Base-by-base conservation (phyloP, 108 stramenopile species). In the Epithemia pelagica region DNA sequence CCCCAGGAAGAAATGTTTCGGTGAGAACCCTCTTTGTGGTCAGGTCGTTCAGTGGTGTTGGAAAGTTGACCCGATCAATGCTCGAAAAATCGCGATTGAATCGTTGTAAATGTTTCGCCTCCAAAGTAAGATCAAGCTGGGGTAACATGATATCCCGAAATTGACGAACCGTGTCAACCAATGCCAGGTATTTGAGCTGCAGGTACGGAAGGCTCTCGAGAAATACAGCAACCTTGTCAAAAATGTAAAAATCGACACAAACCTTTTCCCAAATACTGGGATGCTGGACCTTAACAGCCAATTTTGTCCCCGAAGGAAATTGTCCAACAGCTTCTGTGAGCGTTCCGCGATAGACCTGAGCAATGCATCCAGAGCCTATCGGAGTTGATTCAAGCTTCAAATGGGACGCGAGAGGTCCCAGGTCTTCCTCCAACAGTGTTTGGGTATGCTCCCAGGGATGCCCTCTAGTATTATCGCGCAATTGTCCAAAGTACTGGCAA, bases 251-350 rank as follows among this genome's bases (percentile, higher is more conserved):
- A 62, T 96, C 95, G 28, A 91, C 83, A 61, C 90, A 91, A 0
- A 91, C 90, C 70, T 89, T 89, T 63, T 75, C 59, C 75, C 80
- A 85, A 26, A 94, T 91, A 23, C 78, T 69, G 1, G 95, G 95
- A 78, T 96, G 95, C 62, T 91, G 82, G 0, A 96, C 88, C 67
- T 96, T 93, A 61, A 96, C 74, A 52, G 95, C 95, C 24, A 96
- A 67, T 28, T 78, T 62, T 0, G 91, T 84, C 1, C 78, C 83
- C 26, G 71, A 61, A 26, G 87, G 84, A 68, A 80, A 84, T 0
- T 68, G 52, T 1, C 65, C 70, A 32, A 65, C 28, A 24, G 30
- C 25, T 2, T 57, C 2, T 28, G 27, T 62, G 54, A 85, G 65
- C 37, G 57, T 69, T 58, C 82, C 91, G 54, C 85, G 81, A 72